These are phyloP conservation scores for Rheum nobile DNA, from an alignment of 148 eudicot genomes.

Conservation along the genomic window DNA sequence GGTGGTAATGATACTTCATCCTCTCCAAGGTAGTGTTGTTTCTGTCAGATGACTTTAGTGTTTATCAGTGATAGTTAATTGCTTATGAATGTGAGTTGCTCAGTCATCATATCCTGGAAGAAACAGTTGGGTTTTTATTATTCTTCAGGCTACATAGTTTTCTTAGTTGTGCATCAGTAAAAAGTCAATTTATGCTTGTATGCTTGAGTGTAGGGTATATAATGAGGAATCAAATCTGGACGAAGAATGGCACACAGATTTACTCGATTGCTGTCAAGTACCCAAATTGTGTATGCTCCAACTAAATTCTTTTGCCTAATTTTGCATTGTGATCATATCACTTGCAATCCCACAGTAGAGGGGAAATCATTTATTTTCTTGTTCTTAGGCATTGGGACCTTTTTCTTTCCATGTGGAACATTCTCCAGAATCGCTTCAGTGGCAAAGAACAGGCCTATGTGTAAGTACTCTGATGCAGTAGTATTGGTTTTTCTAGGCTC, in stretches of 20 bases:
- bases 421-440: slow-evolving; percentile 18
- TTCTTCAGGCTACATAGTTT: neutral
- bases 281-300: slow-evolving; percentile 70
- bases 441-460: slow-evolving; percentile 13
- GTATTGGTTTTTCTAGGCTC: neutral
- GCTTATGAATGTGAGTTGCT: neutral
- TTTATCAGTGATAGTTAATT: neutral
- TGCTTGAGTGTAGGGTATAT: neutral
- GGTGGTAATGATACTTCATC: neutral
- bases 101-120: neutral
- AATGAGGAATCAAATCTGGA: neutral
- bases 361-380: neutral
- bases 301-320: neutral
- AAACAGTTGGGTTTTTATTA: neutral
- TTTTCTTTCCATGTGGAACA: slow-evolving; percentile 25
- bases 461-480: slow-evolving; percentile 10
- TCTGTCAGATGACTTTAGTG: neutral
- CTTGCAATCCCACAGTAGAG: neutral
- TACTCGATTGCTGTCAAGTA: slow-evolving; percentile 91
- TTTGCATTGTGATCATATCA: neutral
- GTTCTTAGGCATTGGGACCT: slow-evolving; percentile 21
- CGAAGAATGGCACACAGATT: slow-evolving; percentile 84
- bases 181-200: neutral
- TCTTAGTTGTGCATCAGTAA: neutral
- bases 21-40: slow-evolving; percentile 5